Percentiles rank a stretch among this genome's conserved stretches.
Conservation (phyloP, 202 grass and related monocot genomes). For the Elaeis oleifera region DNA sequence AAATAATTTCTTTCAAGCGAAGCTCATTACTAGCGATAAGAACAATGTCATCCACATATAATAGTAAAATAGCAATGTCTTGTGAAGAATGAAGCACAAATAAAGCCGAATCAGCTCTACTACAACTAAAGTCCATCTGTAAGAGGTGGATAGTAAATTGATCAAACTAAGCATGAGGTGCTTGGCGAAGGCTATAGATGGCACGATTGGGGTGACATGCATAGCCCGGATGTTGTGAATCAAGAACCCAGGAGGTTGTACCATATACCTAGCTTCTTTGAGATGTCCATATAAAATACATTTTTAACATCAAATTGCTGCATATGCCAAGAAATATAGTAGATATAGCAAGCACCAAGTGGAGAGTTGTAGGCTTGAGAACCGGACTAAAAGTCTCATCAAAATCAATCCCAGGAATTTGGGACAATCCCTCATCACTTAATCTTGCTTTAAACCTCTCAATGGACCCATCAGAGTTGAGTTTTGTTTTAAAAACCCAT, state of each 20-base stretch:
- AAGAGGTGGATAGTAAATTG: neutral
- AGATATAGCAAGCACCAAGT: too few species aligned
- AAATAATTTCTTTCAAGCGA: too few species aligned
- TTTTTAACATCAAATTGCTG: too few species aligned
- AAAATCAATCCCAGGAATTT: too few species aligned
- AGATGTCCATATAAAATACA: neutral
- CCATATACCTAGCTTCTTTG: neutral
- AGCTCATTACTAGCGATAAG: neutral
- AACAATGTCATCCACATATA: neutral
- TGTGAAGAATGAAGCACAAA: neutral
- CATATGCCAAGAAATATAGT: too few species aligned
- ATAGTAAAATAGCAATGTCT: neutral
- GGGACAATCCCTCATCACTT: too few species aligned
- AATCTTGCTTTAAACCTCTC: too few species aligned
- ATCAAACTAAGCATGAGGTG: conserved; percentile 9
- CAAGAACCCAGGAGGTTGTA: neutral
- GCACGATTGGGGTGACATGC: neutral
- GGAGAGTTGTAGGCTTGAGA: too few species aligned
- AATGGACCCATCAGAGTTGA: too few species aligned
- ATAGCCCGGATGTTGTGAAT: neutral
- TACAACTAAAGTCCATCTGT: neutral
- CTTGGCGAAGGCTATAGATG: conserved; percentile 14
- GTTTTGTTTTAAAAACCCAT: neutral
- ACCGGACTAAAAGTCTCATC: too few species aligned
- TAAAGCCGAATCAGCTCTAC: neutral